Evolutionary conservation across 768 basidiomycete genomes (phyloP), one percentile per base, ranked within the genome.

Genomic region (Austroboletus eburneus): DNA sequence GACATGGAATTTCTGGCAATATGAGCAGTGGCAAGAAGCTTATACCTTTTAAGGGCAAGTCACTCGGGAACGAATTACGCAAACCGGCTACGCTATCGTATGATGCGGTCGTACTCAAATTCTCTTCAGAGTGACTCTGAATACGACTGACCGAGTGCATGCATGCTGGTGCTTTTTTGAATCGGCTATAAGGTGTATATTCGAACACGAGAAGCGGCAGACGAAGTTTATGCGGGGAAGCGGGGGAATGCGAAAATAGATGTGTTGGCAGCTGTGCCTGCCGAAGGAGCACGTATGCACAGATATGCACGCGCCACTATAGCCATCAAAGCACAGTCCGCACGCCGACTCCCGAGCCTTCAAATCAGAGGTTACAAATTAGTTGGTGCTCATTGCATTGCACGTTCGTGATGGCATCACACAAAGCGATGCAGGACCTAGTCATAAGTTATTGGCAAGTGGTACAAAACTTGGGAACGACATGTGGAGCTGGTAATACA

Each of bases 191-290:
- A 69, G 51, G 10, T 72, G 10, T 60, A 61, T 42, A 68, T 65
- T 55, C 51, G 65, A 24, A 70, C 68, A 5, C 52, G n/a, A 45
- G 80, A 71, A 54, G 45, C 77, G 42, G 69, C 63, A 29, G 66
- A 73, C 45, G 71, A 81, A 56, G 66, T 38, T 56, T 57, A 5
- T 56, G 8, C 41, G 45, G 43, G 50, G 59, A 29, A 35, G 34
- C 17, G 34, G 8, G 17, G 34, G 16, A 17, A 48, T 41, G 27
- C 61, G 57, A 63, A 52, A 53, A 41, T 27, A 12, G 12, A 27
- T 6, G 59, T 45, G 43, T 25, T 67, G 23, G 59, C 54, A 43
- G 66, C 63, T 22, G 36, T 50, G 20, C 34, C 66, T 27, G 10
- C 25, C 25, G 5, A 27, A 10, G 25, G 25, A 27, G 25, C n/a